These are phyloP conservation scores for Exserohilum rostratum DNA, from an alignment of 2,329 filamentous ascomycete genomes.

Conservation along the genomic window DNA sequence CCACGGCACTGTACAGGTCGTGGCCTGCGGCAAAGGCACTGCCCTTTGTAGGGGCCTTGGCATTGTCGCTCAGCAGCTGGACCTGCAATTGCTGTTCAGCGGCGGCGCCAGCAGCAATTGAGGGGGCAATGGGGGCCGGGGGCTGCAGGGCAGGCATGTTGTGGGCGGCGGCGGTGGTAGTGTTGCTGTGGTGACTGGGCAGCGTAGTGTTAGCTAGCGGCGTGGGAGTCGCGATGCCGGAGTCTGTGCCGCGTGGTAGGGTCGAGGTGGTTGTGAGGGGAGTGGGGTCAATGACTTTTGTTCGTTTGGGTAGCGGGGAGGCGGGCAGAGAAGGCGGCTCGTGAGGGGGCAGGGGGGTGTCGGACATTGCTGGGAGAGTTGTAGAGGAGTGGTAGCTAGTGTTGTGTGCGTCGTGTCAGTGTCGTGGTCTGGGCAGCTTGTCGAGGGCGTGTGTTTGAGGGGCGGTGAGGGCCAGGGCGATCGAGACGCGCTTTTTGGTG, in stretches of 20 bases:
- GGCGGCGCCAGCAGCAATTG: constrained; percentile 30
- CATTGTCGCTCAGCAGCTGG: constrained; percentile 83
- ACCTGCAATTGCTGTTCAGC: constrained; percentile 70
- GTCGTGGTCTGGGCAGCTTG: neutral
- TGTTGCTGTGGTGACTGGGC: too few species aligned
- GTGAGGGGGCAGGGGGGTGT: constrained; percentile 40
- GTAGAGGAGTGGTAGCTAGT: too few species aligned
- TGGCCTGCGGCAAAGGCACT: constrained; percentile 91
- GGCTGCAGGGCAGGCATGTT: constrained; percentile 22
- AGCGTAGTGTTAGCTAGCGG: constrained; percentile 31
- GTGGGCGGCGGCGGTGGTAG: constrained; percentile 19
- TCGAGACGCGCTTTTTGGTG: constrained; percentile 9
- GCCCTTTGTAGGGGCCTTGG: constrained; percentile 83
- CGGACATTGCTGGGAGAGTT: constrained; percentile 23
- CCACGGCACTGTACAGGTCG: constrained; percentile 81
- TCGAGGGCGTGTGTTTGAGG: constrained; percentile 11
- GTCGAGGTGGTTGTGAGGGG: constrained; percentile 37
- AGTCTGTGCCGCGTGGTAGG: constrained; percentile 38
- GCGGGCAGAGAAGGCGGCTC: constrained; percentile 64
- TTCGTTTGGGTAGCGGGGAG: constrained; percentile 80
- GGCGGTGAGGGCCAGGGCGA: constrained; percentile 18
- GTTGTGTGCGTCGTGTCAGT: too few species aligned
- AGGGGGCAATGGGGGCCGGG: constrained; percentile 30
- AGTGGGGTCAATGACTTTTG: constrained; percentile 65
- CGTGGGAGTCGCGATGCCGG: constrained; percentile 46